Evolutionary conservation across 495 filamentous ascomycete genomes (phyloP).

Genomic region (Talaromyces trachyspermus): DNA sequence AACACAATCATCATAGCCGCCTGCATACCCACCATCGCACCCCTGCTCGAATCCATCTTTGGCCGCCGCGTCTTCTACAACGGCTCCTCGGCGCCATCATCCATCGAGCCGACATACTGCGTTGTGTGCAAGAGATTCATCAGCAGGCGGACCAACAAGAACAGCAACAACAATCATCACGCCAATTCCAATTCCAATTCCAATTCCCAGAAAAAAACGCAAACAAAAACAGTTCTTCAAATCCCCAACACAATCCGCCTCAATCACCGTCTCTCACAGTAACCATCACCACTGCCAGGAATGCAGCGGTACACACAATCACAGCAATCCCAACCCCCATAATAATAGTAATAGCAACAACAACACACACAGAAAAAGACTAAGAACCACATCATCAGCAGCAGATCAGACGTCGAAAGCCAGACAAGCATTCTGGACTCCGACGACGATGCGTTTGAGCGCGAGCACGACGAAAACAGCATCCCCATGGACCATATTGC

Average conservation of each 20-base stretch:
- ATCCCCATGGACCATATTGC: background rate
- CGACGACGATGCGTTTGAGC: background rate
- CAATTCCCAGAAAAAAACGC: no score
- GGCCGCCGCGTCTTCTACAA: slow-evolving; percentile 8
- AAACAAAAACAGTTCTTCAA: no score
- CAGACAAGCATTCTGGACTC: slow-evolving; percentile 1
- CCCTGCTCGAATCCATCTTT: slow-evolving; percentile 29
- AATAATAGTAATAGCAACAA: background rate
- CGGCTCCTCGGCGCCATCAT: background rate
- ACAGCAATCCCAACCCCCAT: no score
- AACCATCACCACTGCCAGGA: no score
- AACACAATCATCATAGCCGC: slow-evolving; percentile 41
- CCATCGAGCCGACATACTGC: no score
- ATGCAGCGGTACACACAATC: no score
- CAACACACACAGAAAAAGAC: background rate
- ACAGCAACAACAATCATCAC: background rate
- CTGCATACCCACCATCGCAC: slow-evolving; percentile 40
- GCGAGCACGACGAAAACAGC: background rate
- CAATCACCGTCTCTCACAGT: no score
- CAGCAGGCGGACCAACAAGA: background rate
- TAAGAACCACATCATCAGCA: background rate
- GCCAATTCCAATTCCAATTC: no score
- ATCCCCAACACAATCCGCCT: no score
- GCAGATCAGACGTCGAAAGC: background rate
- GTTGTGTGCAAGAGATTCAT: no score